phyloP scores from a whole-genome alignment of 768 basidiomycete genomes.

The Fibroporia radiculosa region DNA sequence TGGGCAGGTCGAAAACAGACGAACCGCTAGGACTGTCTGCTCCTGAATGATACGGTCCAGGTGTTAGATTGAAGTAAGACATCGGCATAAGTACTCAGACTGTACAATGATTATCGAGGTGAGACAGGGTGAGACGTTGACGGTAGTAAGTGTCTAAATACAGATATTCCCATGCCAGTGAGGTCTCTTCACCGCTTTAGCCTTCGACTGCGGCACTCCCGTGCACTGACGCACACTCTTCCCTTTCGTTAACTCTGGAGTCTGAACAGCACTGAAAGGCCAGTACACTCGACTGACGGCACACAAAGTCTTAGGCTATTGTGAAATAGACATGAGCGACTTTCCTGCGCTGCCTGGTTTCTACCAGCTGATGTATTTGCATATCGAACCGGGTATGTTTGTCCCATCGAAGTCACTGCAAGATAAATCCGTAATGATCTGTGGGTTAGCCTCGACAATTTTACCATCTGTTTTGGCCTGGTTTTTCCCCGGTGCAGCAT shows the following conservation, averaged over 20 bases:
- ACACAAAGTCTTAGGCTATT: too few species aligned
- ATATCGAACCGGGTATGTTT: conserved; percentile 51
- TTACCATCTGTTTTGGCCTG: conserved; percentile 44
- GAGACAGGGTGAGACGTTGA: too few species aligned
- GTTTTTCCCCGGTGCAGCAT: conserved; percentile 50
- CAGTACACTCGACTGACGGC: too few species aligned
- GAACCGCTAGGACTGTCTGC: conserved; percentile 60
- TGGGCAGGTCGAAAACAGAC: conserved; percentile 69
- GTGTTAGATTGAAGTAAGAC: conserved; percentile 14
- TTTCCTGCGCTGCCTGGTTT: conserved; percentile 58
- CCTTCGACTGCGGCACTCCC: too few species aligned
- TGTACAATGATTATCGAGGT: too few species aligned
- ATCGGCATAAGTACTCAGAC: too few species aligned
- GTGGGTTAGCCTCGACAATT: conserved; percentile 40
- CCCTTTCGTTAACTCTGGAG: too few species aligned
- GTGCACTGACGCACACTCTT: too few species aligned
- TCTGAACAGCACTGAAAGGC: too few species aligned
- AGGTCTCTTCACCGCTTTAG: too few species aligned
- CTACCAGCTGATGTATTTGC: conserved; percentile 55
- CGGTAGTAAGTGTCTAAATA: too few species aligned
- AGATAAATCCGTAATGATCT: background rate
- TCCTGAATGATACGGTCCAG: conserved; percentile 7
- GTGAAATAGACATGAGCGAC: conserved; percentile 14
- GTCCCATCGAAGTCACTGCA: background rate
- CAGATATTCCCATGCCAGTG: too few species aligned